Evolutionary conservation across 306 rosid genomes (phyloP).

Genomic region (Dryas drummondii): DNA sequence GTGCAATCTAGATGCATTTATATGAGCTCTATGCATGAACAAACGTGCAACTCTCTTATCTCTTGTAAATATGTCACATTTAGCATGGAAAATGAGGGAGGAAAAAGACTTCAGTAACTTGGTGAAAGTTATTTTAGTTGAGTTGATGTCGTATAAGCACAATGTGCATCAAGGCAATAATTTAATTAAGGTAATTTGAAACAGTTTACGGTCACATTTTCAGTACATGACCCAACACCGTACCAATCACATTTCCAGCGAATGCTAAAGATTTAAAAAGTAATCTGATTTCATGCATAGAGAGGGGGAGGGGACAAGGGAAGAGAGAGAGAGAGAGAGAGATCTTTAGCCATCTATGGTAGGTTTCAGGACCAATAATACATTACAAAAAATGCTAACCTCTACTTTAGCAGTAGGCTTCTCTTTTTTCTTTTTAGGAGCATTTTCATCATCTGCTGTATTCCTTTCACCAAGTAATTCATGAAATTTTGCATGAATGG

Average conservation of each 20-base stretch:
- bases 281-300: too few relatives aligned
- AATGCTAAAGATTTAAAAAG: neutral
- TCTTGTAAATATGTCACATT: neutral
- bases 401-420: too few relatives aligned
- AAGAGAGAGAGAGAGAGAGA: too few relatives aligned
- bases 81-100: neutral
- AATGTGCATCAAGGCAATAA: neutral
- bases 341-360: too few relatives aligned
- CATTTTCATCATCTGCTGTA: too few relatives aligned
- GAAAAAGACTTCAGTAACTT: neutral
- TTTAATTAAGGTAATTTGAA: neutral
- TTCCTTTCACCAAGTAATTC: too few relatives aligned
- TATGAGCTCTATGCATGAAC: neutral
- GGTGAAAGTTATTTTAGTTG: neutral
- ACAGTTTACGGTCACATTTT: neutral
- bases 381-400: too few relatives aligned
- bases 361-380: too few relatives aligned
- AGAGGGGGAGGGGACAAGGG: too few relatives aligned
- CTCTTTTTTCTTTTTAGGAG: too few relatives aligned
- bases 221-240: neutral
- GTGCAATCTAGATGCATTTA: constrained; percentile 14
- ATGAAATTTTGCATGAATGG: too few relatives aligned
- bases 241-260: neutral
- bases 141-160: neutral
- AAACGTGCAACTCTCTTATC: neutral